Conservation (phyloP, 1,139 yeast species). For the Hyphopichia khmerensis region DNA sequence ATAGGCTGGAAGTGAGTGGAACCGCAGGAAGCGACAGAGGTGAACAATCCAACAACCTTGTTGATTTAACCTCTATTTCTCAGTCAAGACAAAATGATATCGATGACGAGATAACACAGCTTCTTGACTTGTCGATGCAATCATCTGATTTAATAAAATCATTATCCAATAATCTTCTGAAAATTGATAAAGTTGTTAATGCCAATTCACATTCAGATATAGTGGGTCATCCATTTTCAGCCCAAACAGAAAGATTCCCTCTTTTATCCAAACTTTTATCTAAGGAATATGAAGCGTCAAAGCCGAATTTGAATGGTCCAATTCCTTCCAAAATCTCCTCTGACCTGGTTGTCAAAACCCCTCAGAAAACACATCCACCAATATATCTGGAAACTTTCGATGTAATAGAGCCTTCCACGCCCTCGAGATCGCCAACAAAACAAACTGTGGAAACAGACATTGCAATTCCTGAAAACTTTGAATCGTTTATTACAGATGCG, state of each 20-base stretch:
- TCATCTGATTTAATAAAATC: conserved; percentile 5
- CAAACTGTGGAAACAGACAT: neutral
- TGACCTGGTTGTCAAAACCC: too few species aligned
- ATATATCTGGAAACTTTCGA: neutral
- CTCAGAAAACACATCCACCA: neutral
- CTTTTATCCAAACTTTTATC: conserved; percentile 1
- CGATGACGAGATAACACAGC: conserved; percentile 5
- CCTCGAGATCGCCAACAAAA: neutral
- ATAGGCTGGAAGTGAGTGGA: neutral
- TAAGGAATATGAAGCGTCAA: too few species aligned
- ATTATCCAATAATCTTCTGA: conserved; percentile 1
- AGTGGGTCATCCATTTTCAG: conserved; percentile 2
- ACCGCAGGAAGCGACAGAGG: neutral
- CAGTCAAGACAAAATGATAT: conserved; percentile 2
- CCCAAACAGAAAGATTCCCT: conserved; percentile 3
- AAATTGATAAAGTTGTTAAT: conserved; percentile 7
- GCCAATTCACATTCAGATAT: neutral
- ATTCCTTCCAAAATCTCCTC: neutral
- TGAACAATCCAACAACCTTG: neutral
- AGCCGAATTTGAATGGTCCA: too few species aligned
- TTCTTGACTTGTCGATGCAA: conserved; percentile 6
- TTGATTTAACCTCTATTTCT: neutral
- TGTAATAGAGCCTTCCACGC: neutral
- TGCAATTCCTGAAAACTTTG: conserved; percentile 23
- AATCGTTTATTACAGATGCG: conserved; percentile 32